Percentiles rank a stretch among this genome's conserved stretches.
Evolutionary conservation across 2,329 filamentous ascomycete genomes (phyloP).

Genomic region (Thelonectria olida): DNA sequence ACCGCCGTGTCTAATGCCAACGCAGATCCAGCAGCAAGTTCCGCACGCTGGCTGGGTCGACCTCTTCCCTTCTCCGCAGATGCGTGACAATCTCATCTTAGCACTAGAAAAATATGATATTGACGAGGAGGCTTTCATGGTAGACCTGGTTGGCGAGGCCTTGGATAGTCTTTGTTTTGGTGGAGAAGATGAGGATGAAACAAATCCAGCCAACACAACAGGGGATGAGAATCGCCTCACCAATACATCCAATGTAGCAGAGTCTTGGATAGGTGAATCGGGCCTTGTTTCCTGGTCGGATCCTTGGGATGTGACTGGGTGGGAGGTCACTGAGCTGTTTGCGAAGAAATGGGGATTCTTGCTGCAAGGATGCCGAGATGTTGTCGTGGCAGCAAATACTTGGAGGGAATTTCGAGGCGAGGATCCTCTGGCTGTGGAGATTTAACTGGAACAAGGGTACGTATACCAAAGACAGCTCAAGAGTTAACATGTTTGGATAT

Average conservation of each 20-base stretch:
- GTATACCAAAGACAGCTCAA: not conserved
- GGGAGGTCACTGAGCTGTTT: slow-evolving; percentile 27
- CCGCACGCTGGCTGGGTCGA: slow-evolving; percentile 31
- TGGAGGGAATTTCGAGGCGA: slow-evolving; percentile 27
- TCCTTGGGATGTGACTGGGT: slow-evolving; percentile 28
- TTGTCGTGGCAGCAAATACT: slow-evolving; percentile 23
- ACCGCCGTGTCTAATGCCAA: slow-evolving; percentile 25
- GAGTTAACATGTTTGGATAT: too few relatives aligned
- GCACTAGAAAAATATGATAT: slow-evolving; percentile 17
- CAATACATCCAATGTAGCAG: not conserved
- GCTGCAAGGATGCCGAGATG: slow-evolving; percentile 21
- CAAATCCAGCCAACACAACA: not conserved
- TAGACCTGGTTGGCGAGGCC: slow-evolving; percentile 24
- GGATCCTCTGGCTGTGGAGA: slow-evolving; percentile 19
- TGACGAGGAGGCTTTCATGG: slow-evolving; percentile 26
- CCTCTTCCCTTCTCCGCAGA: slow-evolving; percentile 26
- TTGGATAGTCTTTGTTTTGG: slow-evolving; percentile 10
- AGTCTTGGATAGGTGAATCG: not conserved
- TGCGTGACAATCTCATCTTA: slow-evolving; percentile 32
- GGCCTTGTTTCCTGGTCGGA: slow-evolving; percentile 31
- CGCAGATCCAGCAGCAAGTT: slow-evolving; percentile 22
- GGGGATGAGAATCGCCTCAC: not conserved
- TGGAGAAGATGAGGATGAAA: not conserved
- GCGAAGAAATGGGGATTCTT: slow-evolving; percentile 29
- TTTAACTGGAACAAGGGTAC: not conserved